A percentile compares a stretch with the other conserved stretches of the same genome.
These are phyloP conservation scores for Scedosporium dehoogii DNA, from an alignment of 2,329 filamentous ascomycete genomes.

Conservation along the genomic window DNA sequence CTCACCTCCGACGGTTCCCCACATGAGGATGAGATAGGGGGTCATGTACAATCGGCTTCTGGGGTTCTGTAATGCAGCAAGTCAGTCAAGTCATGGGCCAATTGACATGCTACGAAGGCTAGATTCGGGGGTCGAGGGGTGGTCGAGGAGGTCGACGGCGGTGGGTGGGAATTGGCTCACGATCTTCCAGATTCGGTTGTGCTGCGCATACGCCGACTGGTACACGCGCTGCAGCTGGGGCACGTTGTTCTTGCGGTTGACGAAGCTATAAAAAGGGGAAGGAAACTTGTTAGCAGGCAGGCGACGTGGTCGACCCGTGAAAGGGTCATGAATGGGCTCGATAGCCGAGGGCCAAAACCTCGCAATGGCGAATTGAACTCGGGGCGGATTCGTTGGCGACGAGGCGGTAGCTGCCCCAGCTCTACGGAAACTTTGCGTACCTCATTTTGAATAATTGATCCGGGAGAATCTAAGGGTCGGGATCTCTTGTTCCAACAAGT, in stretches of 20 bases:
- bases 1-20: constrained; percentile 53
- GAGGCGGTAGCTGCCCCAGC: background rate
- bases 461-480: constrained; percentile 11
- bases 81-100: background rate
- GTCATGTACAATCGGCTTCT: constrained; percentile 56
- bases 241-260: constrained; percentile 70
- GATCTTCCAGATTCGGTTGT: constrained; percentile 67
- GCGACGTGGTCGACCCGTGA: constrained; percentile 9
- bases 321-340: background rate
- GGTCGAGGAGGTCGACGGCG: constrained; percentile 6
- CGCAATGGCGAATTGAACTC: background rate
- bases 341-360: background rate
- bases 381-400: background rate
- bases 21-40: constrained; percentile 58
- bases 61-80: constrained; percentile 37
- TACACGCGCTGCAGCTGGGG: constrained; percentile 65
- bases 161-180: constrained; percentile 39
- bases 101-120: background rate
- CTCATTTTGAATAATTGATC: constrained; percentile 27
- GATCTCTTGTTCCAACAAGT: constrained; percentile 6
- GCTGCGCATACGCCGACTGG: constrained; percentile 60
- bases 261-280: constrained; percentile 29
- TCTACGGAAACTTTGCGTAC: constrained; percentile 15
- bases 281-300: constrained; percentile 17
- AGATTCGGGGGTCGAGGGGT: background rate